Conservation (phyloP, 768 basidiomycete species). For the Strobilomyces confusus region DNA sequence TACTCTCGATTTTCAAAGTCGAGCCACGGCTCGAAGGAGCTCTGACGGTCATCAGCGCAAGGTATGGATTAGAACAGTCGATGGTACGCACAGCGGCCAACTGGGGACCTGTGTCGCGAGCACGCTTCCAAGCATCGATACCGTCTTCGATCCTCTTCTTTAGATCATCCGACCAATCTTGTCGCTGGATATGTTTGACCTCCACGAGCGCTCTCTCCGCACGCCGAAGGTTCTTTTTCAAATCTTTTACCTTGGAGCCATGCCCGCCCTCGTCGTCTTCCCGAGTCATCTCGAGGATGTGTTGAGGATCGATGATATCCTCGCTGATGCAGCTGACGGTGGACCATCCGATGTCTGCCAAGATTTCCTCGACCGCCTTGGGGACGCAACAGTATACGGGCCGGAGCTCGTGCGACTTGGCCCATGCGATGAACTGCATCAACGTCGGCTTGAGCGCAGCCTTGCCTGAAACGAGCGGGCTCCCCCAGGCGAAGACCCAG, state of each 20-base stretch:
- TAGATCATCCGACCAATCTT: constrained; percentile 41
- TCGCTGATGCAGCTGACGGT: constrained; percentile 62
- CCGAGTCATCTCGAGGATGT: constrained; percentile 38
- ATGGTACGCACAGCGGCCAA: constrained; percentile 41
- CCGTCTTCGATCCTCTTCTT: constrained; percentile 47
- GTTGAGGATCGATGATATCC: constrained; percentile 50
- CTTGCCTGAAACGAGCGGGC: constrained; percentile 49
- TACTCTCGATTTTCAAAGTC: constrained; percentile 54
- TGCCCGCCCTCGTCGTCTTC: constrained; percentile 35
- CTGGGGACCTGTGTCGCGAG: constrained; percentile 49
- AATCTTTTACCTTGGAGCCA: constrained; percentile 46
- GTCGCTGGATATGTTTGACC: constrained; percentile 40
- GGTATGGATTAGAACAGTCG: not conserved
- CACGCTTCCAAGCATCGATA: constrained; percentile 52
- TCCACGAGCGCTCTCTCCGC: constrained; percentile 54
- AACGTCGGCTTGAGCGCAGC: constrained; percentile 32
- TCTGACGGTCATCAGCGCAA: constrained; percentile 24
- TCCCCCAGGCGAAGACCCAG: constrained; percentile 61
- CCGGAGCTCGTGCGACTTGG: constrained; percentile 41
- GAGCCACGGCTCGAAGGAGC: constrained; percentile 49
- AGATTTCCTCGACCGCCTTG: constrained; percentile 45
- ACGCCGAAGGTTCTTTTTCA: constrained; percentile 57
- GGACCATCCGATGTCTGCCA: constrained; percentile 54
- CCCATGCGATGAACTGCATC: constrained; percentile 44
- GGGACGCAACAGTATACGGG: constrained; percentile 62